phyloP scores from a whole-genome alignment of 768 basidiomycete species.

The Infundibulicybe gibba region DNA sequence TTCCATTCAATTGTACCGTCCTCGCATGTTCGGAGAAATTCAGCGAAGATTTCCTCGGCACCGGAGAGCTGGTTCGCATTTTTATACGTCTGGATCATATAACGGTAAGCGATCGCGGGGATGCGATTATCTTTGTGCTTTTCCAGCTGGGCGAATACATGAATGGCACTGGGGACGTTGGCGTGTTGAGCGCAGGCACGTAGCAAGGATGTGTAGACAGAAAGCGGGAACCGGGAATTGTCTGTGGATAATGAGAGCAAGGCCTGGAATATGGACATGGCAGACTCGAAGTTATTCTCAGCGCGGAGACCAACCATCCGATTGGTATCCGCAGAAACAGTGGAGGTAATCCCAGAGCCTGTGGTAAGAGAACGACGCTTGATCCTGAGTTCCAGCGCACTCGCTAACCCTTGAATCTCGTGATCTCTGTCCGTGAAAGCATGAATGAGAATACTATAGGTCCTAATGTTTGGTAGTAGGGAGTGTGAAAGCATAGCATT shows the following conservation, averaged over 20 bases:
- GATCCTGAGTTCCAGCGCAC: slow-evolving; percentile 36
- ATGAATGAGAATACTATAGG: slow-evolving; percentile 59
- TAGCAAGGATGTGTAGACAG: slow-evolving; percentile 53
- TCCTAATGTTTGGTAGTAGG: slow-evolving; percentile 57
- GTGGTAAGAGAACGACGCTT: slow-evolving; percentile 27
- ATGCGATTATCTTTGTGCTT: slow-evolving; percentile 28
- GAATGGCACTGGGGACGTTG: slow-evolving; percentile 57
- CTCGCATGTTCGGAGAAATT: slow-evolving; percentile 44
- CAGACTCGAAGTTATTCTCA: slow-evolving; percentile 71
- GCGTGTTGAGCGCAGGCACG: slow-evolving; percentile 56
- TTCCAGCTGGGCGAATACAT: slow-evolving; percentile 64
- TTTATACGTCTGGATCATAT: slow-evolving; percentile 58
- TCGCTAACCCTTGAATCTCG: slow-evolving; percentile 51
- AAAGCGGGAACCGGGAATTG: slow-evolving; percentile 22
- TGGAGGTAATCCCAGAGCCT: slow-evolving; percentile 14
- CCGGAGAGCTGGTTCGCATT: slow-evolving; percentile 43
- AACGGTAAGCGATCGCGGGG: slow-evolving; percentile 38
- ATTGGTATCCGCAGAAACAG: slow-evolving; percentile 24
- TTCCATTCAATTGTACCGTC: slow-evolving; percentile 32
- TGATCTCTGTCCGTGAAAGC: slow-evolving; percentile 64
- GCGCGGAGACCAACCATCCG: slow-evolving; percentile 41
- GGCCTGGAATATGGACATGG: slow-evolving; percentile 70
- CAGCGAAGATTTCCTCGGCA: slow-evolving; percentile 58
- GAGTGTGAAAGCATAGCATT: slow-evolving; percentile 62
- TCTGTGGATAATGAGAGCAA: slow-evolving; percentile 35